A percentile compares a stretch with the other conserved stretches of the same genome.
These are phyloP conservation scores for Daldinia loculata DNA, from an alignment of 495 filamentous ascomycete genomes.

Conservation along the genomic window DNA sequence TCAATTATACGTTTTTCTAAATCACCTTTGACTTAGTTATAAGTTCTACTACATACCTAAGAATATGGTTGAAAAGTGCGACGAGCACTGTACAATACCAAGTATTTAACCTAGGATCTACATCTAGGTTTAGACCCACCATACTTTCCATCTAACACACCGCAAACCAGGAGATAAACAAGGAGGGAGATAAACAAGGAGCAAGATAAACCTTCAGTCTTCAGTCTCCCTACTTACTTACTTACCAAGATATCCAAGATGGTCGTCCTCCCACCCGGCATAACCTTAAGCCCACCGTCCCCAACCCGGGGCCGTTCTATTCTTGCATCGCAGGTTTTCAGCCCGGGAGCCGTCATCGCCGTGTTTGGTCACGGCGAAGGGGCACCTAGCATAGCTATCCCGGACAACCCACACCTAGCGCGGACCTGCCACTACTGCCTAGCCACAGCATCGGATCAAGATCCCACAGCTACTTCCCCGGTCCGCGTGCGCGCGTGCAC, in stretches of 20 bases:
- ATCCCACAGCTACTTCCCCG: conserved; percentile 1
- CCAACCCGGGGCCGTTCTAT: conserved; percentile 50
- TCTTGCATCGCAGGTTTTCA: conserved; percentile 45
- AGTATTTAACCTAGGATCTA: not conserved
- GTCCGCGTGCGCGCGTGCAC: conserved; percentile 55
- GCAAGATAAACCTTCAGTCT: not conserved
- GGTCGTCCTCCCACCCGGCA: conserved; percentile 27
- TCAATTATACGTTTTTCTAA: too few relatives aligned
- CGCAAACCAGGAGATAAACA: not conserved
- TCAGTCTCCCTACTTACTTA: too few relatives aligned
- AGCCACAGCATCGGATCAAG: conserved; percentile 2
- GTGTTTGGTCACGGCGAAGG: conserved; percentile 37
- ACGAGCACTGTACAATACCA: not conserved
- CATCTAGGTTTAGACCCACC: not conserved
- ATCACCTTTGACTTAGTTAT: not conserved
- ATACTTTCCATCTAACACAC: not conserved
- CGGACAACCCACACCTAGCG: conserved; percentile 48
- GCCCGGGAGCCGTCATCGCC: conserved; percentile 53
- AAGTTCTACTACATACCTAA: not conserved
- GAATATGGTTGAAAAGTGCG: not conserved
- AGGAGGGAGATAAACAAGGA: not conserved
- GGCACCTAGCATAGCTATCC: conserved; percentile 53
- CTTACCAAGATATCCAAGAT: not conserved
- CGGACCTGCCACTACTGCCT: conserved; percentile 57
- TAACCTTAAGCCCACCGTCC: conserved; percentile 18